Base-by-base conservation (phyloP, 495 filamentous ascomycete species). In the Penicillium mononematosum region DNA sequence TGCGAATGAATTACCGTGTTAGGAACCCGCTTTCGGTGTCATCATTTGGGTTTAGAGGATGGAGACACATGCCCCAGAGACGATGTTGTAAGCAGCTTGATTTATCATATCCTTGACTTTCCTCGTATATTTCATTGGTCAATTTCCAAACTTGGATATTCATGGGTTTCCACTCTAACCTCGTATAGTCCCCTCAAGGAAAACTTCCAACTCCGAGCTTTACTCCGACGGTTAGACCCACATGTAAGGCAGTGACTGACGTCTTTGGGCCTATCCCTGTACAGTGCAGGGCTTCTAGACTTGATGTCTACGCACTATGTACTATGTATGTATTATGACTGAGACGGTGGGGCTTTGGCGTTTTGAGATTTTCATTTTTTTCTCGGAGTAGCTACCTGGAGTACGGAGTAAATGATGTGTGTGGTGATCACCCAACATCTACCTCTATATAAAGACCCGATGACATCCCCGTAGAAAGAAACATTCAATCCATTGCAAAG, bases 301-400 rank as follows among this genome's bases (percentile, higher is more conserved):
- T 54, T 27, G 24, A 58, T 24, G 49, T 36, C 24, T 25, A 25
- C 6, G 24, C 6, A 25, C 24, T 25, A 25, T 25, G 24, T 25
- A 25, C 24, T 25, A 25, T 25, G 4, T 25, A 25, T 25, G 47
- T 43, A 38, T 53, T 43, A 56, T 53, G 51, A 41, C 42, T 59
- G 19, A 39, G 20, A 22, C 2, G n/a, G 56, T 64, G 64, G 61
- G 57, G 58, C 55, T n/a, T n/a, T 50, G 42, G 47, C 25, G 38
- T 57, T 55, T 7, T 27, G 22, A 50, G 27, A 36, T 53, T 52
- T 45, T 50, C 38, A 6, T 25, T 47, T 31, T 41, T 59, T 55
- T 53, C 53, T 53, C 60, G 53, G 66, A 63, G 47, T 57, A 47
- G 47, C 45, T 22, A 17, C 5, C 20, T 25, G 0, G 7, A 12